Percentiles rank a stretch among this genome's conserved stretches.
These are phyloP conservation scores for Entamoeba dispar DNA, from an alignment of 208 protist species.

Conservation along the genomic window DNA sequence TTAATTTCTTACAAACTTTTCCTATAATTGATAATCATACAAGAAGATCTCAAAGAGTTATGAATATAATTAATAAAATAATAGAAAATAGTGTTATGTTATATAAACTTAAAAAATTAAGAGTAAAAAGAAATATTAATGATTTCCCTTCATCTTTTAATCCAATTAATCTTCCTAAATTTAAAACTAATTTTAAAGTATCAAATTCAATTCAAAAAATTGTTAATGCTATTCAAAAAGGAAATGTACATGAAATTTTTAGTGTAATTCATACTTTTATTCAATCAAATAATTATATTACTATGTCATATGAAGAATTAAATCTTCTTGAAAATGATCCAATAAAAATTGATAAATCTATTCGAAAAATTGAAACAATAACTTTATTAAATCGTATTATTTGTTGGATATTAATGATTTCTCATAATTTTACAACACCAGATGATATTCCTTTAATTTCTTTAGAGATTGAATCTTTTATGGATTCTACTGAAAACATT, in stretches of 20 bases:
- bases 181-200: background rate
- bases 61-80: background rate
- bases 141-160: background rate
- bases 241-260: background rate
- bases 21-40: background rate
- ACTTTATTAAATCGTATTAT: background rate
- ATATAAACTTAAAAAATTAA: background rate
- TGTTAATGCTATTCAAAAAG: background rate
- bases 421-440: background rate
- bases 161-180: background rate
- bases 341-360: background rate
- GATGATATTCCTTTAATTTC: background rate
- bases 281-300: background rate
- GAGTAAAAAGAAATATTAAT: background rate
- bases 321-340: background rate
- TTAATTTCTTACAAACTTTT: background rate
- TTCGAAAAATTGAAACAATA: background rate
- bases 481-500: background rate
- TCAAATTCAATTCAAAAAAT: background rate
- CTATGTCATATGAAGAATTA: background rate
- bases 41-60: background rate
- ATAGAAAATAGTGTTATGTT: background rate
- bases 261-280: background rate
- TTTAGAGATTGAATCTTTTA: background rate
- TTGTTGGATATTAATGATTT: background rate